Percentiles rank a stretch among this genome's conserved stretches.
Evolutionary conservation across 2,329 filamentous ascomycete genomes (phyloP).

Genomic region (Rhinocladiella similis): DNA sequence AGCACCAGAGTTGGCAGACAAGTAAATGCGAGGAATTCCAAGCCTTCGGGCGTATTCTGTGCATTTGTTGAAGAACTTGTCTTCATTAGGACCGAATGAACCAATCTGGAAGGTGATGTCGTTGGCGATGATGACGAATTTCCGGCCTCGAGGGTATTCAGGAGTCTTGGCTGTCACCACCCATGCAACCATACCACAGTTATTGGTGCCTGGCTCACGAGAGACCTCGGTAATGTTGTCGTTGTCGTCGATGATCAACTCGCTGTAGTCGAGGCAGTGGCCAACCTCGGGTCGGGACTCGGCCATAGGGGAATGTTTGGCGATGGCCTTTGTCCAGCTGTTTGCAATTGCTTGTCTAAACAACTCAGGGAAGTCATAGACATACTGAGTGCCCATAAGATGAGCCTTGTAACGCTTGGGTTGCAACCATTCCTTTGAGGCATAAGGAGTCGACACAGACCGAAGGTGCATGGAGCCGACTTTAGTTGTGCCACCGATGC

Average conservation of each 20-base stretch:
- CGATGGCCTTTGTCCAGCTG: constrained; percentile 77
- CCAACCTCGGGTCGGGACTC: constrained; percentile 81
- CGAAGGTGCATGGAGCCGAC: constrained; percentile 93
- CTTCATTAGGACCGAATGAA: constrained; percentile 93
- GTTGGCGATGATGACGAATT: constrained; percentile 96
- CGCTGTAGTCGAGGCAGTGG: constrained; percentile 90
- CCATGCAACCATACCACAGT: constrained; percentile 98
- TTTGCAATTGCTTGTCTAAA: constrained; percentile 98
- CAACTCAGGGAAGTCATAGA: constrained; percentile 98
- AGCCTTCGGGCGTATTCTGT: constrained; percentile 92
- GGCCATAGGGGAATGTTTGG: constrained; percentile 70
- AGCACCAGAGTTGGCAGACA: constrained; percentile 98
- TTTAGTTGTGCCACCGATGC: constrained; percentile 91
- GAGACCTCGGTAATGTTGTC: constrained; percentile 91
- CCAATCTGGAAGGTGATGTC: constrained; percentile 99
- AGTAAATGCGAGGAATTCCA: constrained; percentile 93
- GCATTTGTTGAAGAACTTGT: constrained; percentile 99
- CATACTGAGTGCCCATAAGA: constrained; percentile 98
- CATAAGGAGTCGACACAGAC: constrained; percentile 86
- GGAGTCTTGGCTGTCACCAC: constrained; percentile 91
- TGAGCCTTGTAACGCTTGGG: constrained; percentile 99
- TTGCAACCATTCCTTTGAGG: constrained; percentile 97
- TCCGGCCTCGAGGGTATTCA: constrained; percentile 88
- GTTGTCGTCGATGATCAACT: constrained; percentile 91
- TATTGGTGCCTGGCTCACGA: constrained; percentile 92